Base-by-base conservation (phyloP, 2,329 filamentous ascomycete genomes). In the Thelonectria olida region DNA sequence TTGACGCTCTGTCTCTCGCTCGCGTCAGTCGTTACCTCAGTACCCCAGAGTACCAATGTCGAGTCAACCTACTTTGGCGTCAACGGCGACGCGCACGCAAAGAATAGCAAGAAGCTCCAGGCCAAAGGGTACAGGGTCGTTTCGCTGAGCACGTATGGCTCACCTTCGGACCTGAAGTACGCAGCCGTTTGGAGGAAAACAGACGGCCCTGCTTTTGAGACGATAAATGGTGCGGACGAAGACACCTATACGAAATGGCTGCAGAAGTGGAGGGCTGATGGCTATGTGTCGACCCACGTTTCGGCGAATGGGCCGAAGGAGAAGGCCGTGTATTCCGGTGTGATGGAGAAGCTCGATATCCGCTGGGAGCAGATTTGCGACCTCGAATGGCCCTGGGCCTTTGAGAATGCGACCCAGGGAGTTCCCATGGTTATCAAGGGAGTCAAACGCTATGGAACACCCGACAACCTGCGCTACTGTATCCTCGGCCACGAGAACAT, bases 381-480 rank as follows among this genome's bases (percentile, higher is more conserved):
- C 2, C 25, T 64, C 6, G 23, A 36, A 9, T 42, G 53, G 3
- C 44, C 59, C 1, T 39, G 39, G 28, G 36, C 23, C 9, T 59
- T 42, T 20, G 17, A 36, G 23, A 52, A 39, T 17, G 50, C 17
- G 4, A 63, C 61, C 1, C 48, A 38, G 6, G 31, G 44, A 3
- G 5, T 54, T 3, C 17, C 39, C 4, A 47, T 69, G 53, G 42
- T 41, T 7, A n/a, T 53, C 7, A 58, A 64, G 38, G 54, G 55
- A 10, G 64, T 66, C 3, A 52, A 55, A 2, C 62, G 64, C 65
- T 69, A 67, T 10, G 64, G 63, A 5, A 64, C 63, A 7, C 5
- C 55, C 1, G 5, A 52, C 1, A 20, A 69, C 5, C 56, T 55
- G 17, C 50, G 38, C 36, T 69, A 69, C 39, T 69, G 67, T 9